Percentiles rank a stretch among this genome's conserved stretches.
Conservation (phyloP, 768 basidiomycete genomes). For the Russula griseocarnosa region DNA sequence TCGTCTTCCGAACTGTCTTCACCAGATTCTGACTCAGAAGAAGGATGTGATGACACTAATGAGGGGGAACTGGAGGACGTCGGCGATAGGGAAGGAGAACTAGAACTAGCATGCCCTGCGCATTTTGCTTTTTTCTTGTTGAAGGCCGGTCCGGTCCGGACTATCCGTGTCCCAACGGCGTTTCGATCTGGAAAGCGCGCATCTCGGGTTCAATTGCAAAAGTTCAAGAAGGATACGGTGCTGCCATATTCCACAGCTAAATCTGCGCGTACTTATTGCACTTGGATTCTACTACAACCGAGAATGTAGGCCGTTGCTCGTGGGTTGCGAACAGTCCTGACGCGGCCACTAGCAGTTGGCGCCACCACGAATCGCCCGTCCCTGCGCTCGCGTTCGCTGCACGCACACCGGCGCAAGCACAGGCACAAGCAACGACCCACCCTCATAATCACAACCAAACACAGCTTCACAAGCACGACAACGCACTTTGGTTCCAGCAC, state of each 20-base stretch:
- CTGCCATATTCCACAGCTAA: not conserved
- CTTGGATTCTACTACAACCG: not conserved
- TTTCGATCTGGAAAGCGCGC: not conserved
- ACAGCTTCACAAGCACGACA: conserved; percentile 44
- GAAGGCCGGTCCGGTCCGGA: not conserved
- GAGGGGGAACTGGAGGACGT: conserved; percentile 8
- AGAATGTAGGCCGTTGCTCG: conserved; percentile 23
- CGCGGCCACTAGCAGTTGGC: not conserved
- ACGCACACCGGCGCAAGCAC: conserved; percentile 9
- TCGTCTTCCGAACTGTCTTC: conserved; percentile 33
- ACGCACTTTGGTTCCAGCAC: conserved; percentile 93
- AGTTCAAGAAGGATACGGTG: no score
- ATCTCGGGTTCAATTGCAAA: not conserved
- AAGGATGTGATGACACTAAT: conserved; percentile 1
- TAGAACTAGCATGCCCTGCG: not conserved
- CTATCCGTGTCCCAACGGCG: not conserved
- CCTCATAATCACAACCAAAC: conserved; percentile 4
- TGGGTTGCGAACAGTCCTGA: conserved; percentile 10
- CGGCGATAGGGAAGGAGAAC: conserved; percentile 27
- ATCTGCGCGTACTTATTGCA: not conserved
- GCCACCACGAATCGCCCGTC: not conserved
- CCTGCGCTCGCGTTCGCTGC: conserved; percentile 21
- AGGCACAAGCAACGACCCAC: not conserved
- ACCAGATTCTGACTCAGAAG: conserved; percentile 34
- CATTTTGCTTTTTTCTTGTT: no score